A percentile compares a stretch with the other conserved stretches of the same genome.
Conservation (phyloP, 2,329 filamentous ascomycete genomes). For the Aureobasidium sp. region DNA sequence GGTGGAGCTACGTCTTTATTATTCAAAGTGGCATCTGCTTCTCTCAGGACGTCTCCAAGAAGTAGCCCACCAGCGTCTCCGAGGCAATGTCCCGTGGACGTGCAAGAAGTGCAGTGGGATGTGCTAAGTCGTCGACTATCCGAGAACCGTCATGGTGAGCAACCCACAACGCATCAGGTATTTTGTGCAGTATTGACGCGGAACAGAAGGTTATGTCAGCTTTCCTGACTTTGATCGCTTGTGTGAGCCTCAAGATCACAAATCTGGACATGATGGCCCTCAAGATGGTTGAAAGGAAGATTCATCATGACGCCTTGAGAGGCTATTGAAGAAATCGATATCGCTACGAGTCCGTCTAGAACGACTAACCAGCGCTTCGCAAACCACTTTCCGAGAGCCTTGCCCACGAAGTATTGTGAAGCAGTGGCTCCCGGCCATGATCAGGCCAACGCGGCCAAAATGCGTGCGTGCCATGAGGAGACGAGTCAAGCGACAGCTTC, state of each 20-base stretch:
- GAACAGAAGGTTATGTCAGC: conserved; percentile 11
- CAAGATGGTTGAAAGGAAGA: background rate
- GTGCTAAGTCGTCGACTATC: conserved; percentile 10
- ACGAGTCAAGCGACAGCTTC: background rate
- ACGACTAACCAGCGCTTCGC: background rate
- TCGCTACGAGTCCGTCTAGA: background rate
- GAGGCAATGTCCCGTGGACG: conserved; percentile 1
- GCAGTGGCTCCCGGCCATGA: background rate
- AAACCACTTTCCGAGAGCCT: background rate
- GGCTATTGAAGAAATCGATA: background rate
- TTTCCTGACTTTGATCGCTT: conserved; percentile 13
- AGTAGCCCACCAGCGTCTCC: conserved; percentile 11
- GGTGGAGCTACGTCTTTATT: conserved; percentile 1
- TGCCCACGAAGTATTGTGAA: background rate
- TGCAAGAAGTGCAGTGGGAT: conserved; percentile 7
- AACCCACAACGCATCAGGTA: no score
- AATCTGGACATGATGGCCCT: background rate
- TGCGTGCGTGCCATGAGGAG: background rate
- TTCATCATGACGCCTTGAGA: background rate
- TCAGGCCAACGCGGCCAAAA: background rate
- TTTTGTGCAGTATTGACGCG: background rate
- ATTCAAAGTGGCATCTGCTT: conserved; percentile 10
- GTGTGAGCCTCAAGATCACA: conserved; percentile 2
- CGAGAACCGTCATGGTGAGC: conserved; percentile 8
- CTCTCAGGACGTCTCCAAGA: background rate